Evolutionary conservation across 2,329 filamentous ascomycete species (phyloP), one percentile per base, ranked within the genome.

Genomic region (Alternaria arbusti): DNA sequence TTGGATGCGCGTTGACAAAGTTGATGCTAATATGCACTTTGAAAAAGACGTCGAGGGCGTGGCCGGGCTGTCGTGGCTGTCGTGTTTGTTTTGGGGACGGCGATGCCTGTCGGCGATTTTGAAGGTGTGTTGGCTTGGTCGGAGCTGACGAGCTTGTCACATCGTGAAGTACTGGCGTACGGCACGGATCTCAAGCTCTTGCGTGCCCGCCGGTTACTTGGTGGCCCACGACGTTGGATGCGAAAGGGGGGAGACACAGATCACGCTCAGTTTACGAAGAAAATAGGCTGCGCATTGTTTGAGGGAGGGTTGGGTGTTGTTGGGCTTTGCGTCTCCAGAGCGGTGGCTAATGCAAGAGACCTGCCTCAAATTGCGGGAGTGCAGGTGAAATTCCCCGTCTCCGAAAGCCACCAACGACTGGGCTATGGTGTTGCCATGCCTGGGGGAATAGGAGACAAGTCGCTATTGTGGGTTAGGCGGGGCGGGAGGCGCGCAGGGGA

Each of bases 341-440:
- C 32, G n/a, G 22, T 59, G n/a, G n/a, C 57, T 44, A 54, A 63
- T 45, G 62, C 62, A 58, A 40, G 55, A 51, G 43, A 49, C 43
- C 20, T 40, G 44, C 23, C 36, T 36, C 30, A 45, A 46, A 25
- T 57, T 30, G 22, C 32, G 47, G 25, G 56, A 26, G 45, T 15
- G 56, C 57, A 55, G 25, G 47, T 59, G 51, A 61, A 51, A 59
- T 63, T 63, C 52, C 40, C 56, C 64, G 61, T 61, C 36, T 45
- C 36, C 47, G 25, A 59, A 63, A 64, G 59, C 57, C 61, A 67
- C 60, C 59, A 69, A 67, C 55, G 55, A 56, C 51, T 64, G 59
- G 25, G 64, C 40, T 60, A 59, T 45, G 55, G 44, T 54, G 36
- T 32, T 54, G 46, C 45, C 56, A 45, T 64, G 62, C 58, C 62